Percentiles rank a stretch among this genome's conserved stretches.
These are phyloP conservation scores for Rhodotorula mucilaginosa DNA, from an alignment of 1,284 basidiomycete species.

Conservation along the genomic window DNA sequence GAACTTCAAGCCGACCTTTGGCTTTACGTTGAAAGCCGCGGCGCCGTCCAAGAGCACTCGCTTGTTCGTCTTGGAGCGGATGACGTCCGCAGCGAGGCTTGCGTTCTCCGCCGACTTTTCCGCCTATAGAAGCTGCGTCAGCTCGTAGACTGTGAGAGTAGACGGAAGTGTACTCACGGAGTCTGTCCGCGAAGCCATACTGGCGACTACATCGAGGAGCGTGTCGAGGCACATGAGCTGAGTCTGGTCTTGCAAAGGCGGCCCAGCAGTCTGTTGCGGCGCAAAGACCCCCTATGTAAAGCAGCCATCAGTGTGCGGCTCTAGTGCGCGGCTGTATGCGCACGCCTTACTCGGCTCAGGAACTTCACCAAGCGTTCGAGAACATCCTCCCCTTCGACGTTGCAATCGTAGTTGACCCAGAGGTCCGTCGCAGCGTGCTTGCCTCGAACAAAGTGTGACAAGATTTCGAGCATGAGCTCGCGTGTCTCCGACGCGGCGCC, in stretches of 20 bases:
- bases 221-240: constrained; percentile 89
- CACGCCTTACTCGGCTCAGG: constrained; percentile 55
- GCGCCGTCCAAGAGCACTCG: constrained; percentile 81
- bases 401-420: constrained; percentile 95
- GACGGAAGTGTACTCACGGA: constrained; percentile 52
- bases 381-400: constrained; percentile 92
- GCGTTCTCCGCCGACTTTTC: constrained; percentile 54
- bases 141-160: not conserved
- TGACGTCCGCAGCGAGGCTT: constrained; percentile 57
- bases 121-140: not conserved
- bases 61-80: constrained; percentile 78
- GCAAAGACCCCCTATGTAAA: constrained; percentile 70
- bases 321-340: no score
- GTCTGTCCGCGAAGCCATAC: constrained; percentile 78
- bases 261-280: constrained; percentile 47
- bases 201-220: constrained; percentile 78
- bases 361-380: constrained; percentile 90
- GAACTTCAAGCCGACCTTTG: constrained; percentile 86
- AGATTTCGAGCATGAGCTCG: constrained; percentile 84
- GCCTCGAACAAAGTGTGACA: constrained; percentile 70
- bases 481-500: constrained; percentile 61
- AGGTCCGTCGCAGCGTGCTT: constrained; percentile 92
- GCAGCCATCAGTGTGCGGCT: not conserved
- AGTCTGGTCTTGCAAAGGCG: constrained; percentile 60
- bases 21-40: constrained; percentile 88